Evolutionary conservation across 495 filamentous ascomycete species (phyloP).

Genomic region (Aspergillus egyptiacus): DNA sequence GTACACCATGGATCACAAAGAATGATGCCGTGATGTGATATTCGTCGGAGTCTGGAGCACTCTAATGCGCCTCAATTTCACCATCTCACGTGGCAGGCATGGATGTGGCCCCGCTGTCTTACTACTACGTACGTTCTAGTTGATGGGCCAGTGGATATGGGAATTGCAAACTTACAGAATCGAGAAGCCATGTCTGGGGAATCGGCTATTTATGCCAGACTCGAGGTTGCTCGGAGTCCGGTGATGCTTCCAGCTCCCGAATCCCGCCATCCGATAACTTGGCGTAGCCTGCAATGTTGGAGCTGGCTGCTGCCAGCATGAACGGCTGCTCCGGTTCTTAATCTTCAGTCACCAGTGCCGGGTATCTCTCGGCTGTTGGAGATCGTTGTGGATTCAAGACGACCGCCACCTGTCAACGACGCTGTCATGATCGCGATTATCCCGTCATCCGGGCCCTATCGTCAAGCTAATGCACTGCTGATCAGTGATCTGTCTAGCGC

Average conservation of each 20-base stretch:
- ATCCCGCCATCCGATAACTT: no score
- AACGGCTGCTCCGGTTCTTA: no score
- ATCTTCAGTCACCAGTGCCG: no score
- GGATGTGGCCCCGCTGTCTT: background rate
- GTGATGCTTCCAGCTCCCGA: no score
- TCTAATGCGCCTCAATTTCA: background rate
- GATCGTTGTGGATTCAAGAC: background rate
- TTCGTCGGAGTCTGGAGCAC: background rate
- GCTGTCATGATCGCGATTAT: background rate
- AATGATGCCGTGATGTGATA: background rate
- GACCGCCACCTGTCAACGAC: background rate
- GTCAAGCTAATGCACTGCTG: background rate
- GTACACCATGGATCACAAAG: no score
- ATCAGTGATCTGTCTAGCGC: background rate
- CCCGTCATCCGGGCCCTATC: background rate
- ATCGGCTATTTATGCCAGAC: no score
- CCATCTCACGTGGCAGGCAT: no score
- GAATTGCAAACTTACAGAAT: background rate
- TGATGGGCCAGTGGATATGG: background rate
- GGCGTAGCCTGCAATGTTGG: no score
- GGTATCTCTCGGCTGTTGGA: background rate
- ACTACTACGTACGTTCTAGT: background rate
- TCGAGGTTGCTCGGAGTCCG: no score
- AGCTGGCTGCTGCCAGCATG: no score
- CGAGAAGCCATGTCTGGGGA: no score